Conservation (phyloP, 2,329 filamentous ascomycete genomes). For the Colletotrichum sp. region DNA sequence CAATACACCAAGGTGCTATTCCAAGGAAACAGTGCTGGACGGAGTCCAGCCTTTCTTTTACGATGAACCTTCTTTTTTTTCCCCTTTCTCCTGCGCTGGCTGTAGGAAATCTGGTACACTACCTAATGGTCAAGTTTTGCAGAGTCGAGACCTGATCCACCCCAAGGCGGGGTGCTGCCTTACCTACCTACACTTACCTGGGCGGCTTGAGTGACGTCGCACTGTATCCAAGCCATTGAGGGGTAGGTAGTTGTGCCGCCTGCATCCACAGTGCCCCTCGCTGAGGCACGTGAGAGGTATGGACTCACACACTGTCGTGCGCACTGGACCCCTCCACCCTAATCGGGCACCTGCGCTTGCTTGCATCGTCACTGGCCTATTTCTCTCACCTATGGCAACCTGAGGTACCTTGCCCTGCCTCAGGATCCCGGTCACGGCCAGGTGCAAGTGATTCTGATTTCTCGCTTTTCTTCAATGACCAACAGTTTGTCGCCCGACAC, state of each 20-base stretch:
- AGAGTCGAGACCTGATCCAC: conserved; percentile 7
- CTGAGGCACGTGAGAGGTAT: background rate
- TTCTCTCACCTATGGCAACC: conserved; percentile 5
- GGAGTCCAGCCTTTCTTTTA: background rate
- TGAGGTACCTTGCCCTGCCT: background rate
- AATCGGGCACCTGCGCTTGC: background rate
- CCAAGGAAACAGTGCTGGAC: background rate
- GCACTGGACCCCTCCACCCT: background rate
- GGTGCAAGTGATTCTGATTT: background rate
- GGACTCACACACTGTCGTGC: background rate
- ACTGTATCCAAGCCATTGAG: conserved; percentile 11
- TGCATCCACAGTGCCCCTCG: background rate
- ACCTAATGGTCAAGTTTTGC: background rate
- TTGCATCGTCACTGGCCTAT: background rate
- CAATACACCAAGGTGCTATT: background rate
- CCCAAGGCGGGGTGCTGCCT: conserved; percentile 3
- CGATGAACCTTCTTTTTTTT: background rate
- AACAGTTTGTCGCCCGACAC: background rate
- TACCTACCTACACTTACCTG: background rate
- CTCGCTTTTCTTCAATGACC: background rate
- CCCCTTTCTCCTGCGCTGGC: background rate
- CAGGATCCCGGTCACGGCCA: background rate
- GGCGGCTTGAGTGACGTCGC: background rate
- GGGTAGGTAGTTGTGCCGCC: background rate
- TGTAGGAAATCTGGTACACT: background rate